phyloP scores from a whole-genome alignment of 768 basidiomycete species.

The Hirschioporus abietinus region DNA sequence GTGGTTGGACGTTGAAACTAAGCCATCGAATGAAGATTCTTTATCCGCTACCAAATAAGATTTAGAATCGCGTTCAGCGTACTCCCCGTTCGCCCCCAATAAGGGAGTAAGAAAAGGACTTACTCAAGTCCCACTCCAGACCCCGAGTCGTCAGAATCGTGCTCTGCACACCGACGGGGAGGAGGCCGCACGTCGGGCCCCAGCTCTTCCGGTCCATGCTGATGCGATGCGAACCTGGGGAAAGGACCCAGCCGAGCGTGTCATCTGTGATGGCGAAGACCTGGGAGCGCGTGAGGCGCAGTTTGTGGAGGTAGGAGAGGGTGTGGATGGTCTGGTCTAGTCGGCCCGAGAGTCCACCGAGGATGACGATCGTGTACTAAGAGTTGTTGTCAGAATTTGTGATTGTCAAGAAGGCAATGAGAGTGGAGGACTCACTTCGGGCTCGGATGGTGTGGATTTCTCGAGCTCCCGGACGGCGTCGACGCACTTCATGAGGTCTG shows the following conservation, averaged over 20 bases:
- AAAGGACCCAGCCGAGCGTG: slow-evolving; percentile 85
- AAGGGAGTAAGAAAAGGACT: slow-evolving; percentile 18
- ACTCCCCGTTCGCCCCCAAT: not conserved
- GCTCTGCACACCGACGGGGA: slow-evolving; percentile 80
- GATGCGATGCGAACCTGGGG: slow-evolving; percentile 76
- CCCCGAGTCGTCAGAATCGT: slow-evolving; percentile 80
- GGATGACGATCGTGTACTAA: slow-evolving; percentile 59
- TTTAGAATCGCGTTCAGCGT: too few relatives aligned
- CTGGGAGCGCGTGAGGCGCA: slow-evolving; percentile 51
- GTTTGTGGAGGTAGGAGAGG: slow-evolving; percentile 77
- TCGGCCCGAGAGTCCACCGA: slow-evolving; percentile 87
- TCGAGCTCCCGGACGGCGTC: slow-evolving; percentile 56
- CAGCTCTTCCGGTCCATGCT: slow-evolving; percentile 65
- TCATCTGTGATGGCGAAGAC: slow-evolving; percentile 87
- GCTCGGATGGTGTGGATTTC: slow-evolving; percentile 22
- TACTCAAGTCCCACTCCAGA: slow-evolving; percentile 85
- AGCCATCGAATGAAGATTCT: slow-evolving; percentile 74
- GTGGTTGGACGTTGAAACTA: slow-evolving; percentile 93
- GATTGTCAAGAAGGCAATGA: slow-evolving; percentile 2
- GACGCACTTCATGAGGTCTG: slow-evolving; percentile 95
- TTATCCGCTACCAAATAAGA: slow-evolving; percentile 38
- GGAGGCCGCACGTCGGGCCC: slow-evolving; percentile 89
- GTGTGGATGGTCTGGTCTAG: slow-evolving; percentile 94
- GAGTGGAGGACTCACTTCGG: slow-evolving; percentile 28
- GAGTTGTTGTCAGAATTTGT: not conserved